Evolutionary conservation across 1,139 yeast genomes (phyloP).

Genomic region (Lodderomyces metapsilosis): DNA sequence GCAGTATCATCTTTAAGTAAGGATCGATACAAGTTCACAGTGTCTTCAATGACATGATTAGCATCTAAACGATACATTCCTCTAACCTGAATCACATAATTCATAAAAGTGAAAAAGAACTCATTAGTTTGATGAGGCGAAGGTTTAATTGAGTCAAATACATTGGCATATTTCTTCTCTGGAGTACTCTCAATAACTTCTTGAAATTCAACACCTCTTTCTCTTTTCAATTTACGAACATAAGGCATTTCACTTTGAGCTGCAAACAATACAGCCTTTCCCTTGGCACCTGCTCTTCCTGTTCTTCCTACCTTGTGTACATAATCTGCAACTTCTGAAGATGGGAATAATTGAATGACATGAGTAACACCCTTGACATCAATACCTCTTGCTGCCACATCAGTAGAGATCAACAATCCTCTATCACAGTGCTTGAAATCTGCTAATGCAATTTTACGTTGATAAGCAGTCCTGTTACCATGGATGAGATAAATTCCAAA

Average conservation of each 20-base stretch:
- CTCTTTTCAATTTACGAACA: slow-evolving; percentile 37
- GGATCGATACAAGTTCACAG: slow-evolving; percentile 13
- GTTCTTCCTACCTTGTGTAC: slow-evolving; percentile 96
- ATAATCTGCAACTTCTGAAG: slow-evolving; percentile 71
- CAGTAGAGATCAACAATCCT: slow-evolving; percentile 77
- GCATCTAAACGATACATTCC: slow-evolving; percentile 25
- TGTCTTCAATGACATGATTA: slow-evolving; percentile 10
- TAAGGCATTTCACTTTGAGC: slow-evolving; percentile 49
- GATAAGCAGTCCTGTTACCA: slow-evolving; percentile 50
- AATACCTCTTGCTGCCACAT: slow-evolving; percentile 96
- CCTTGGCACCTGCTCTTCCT: slow-evolving; percentile 87
- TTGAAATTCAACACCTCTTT: slow-evolving; percentile 53
- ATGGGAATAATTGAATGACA: slow-evolving; percentile 78
- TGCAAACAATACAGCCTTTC: slow-evolving; percentile 58
- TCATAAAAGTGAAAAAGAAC: slow-evolving; percentile 29
- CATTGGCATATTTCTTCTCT: slow-evolving; percentile 5
- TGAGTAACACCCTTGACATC: slow-evolving; percentile 85
- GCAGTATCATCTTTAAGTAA: slow-evolving; percentile 16
- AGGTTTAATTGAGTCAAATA: slow-evolving; percentile 15
- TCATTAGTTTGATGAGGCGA: slow-evolving; percentile 16
- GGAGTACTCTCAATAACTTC: slow-evolving; percentile 12
- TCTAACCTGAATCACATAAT: slow-evolving; percentile 31
- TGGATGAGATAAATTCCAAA: slow-evolving; percentile 9
- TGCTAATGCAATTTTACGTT: slow-evolving; percentile 25
- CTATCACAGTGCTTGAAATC: slow-evolving; percentile 49